Base-by-base conservation (phyloP, 306 rosid species). In the Aeschynomene evenia region DNA sequence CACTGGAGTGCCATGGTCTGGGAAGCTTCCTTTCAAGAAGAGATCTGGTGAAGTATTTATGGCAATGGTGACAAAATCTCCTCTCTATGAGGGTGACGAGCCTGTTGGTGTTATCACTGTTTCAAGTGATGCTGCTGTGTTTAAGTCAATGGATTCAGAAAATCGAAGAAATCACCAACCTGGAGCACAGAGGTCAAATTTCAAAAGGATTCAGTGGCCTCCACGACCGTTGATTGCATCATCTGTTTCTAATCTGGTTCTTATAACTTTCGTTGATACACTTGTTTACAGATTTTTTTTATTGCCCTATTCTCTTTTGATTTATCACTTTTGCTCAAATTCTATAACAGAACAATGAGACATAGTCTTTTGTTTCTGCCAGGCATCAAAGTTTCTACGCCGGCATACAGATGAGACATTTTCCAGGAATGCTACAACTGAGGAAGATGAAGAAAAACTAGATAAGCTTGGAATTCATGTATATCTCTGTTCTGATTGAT, bases 11-110 rank as follows among this genome's bases (percentile, higher is more conserved):
- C 62, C 88, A 20, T 90, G 91, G 94, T 80, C 88, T 6, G 94
- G 96, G 54, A 85, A 83, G 66, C 84, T 87, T 81, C 94, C 96
- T 71, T 78, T 83, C 39, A 90, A 82, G 85, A 90, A 87, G 77
- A 83, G 54, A 58, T 87, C 81, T 6, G 89, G 96, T 60, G 85
- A 85, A 83, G 72, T 74, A 65, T 80, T 90, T 58, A 78, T 80
- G 85, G 85, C 88, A 24, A 15, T 85, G 66, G 86, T 82, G 61
- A 80, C 91, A 64, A 87, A 84, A 72, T 71, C 83, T 72, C 90
- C 77, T 24, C 68, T 85, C 59, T 80, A 88, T 24, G 95, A 90
- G 60, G 82, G 81, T 36, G 88, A 85, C 3, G 83, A 80, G 77
- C 82, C 85, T 68, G 78, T 59, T 63, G 83, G 89, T 70, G 55